Conservation (phyloP, 208 protist genomes). For the Tetramitus jugosus region DNA sequence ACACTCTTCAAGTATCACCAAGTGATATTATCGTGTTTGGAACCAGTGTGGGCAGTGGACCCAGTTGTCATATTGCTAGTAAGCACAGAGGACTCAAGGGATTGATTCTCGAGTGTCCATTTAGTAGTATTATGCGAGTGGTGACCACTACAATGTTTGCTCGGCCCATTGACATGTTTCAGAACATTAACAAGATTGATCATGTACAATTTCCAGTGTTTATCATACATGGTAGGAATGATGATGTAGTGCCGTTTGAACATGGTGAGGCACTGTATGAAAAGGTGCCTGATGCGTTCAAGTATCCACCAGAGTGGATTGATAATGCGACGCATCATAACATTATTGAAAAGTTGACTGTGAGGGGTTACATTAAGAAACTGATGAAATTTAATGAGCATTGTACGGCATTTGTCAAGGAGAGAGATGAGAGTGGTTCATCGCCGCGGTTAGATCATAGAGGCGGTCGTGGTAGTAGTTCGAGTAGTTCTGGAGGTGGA, state of each 20-base stretch:
- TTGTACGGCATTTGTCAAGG: too few species aligned
- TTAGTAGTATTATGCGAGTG: background rate
- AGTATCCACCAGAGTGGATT: background rate
- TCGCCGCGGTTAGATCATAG: too few species aligned
- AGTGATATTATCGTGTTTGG: background rate
- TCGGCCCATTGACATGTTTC: background rate
- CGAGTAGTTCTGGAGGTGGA: too few species aligned
- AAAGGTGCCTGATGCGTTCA: background rate
- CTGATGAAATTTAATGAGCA: background rate
- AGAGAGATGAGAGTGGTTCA: too few species aligned
- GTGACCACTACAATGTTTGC: background rate
- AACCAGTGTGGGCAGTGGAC: background rate
- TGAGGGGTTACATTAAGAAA: background rate
- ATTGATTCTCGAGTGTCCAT: slow-evolving; percentile 17
- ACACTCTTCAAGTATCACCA: background rate
- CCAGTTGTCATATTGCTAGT: slow-evolving; percentile 2
- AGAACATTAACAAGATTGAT: background rate
- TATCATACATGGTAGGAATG: background rate
- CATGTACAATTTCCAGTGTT: background rate
- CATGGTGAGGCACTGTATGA: background rate
- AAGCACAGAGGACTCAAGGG: background rate
- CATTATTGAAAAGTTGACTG: background rate
- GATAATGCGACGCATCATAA: slow-evolving; percentile 8
- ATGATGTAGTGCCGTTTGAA: background rate
- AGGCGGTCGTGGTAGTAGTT: too few species aligned